Evolutionary conservation across 805 yeast genomes (phyloP).

Genomic region (Saccharomycopsis sp.): DNA sequence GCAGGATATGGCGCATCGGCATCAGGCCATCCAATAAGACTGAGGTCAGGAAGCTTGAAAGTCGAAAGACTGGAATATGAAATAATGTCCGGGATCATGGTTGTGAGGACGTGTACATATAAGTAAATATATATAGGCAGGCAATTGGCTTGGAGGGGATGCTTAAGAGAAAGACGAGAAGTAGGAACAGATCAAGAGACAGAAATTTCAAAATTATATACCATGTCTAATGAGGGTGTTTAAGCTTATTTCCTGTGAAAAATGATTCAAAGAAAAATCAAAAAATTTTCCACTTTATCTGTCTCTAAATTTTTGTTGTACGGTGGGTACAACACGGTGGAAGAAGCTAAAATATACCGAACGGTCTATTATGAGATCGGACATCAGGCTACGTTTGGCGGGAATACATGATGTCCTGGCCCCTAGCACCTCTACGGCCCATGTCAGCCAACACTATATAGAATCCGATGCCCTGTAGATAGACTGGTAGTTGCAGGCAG

Average conservation of each 20-base stretch:
- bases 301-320: not conserved
- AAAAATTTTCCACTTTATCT: not conserved
- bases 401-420: too few species aligned
- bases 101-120: not conserved
- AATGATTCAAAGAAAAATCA: not conserved
- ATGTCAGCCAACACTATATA: too few species aligned
- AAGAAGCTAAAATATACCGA: not conserved
- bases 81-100: not conserved
- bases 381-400: too few species aligned
- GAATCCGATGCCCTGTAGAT: too few species aligned
- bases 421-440: too few species aligned
- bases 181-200: not conserved
- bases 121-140: not conserved
- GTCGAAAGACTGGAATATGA: not conserved
- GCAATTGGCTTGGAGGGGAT: not conserved
- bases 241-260: not conserved
- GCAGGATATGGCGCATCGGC: not conserved
- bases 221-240: not conserved
- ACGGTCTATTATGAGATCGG: too few species aligned
- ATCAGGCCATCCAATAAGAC: constrained; percentile 3
- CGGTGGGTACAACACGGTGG: not conserved
- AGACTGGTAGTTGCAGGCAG: too few species aligned
- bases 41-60: not conserved
- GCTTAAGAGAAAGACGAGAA: not conserved
- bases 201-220: not conserved